Evolutionary conservation across 345 rosid species (phyloP), one percentile per base, ranked within the genome.

Genomic region (Durio zibethinus): DNA sequence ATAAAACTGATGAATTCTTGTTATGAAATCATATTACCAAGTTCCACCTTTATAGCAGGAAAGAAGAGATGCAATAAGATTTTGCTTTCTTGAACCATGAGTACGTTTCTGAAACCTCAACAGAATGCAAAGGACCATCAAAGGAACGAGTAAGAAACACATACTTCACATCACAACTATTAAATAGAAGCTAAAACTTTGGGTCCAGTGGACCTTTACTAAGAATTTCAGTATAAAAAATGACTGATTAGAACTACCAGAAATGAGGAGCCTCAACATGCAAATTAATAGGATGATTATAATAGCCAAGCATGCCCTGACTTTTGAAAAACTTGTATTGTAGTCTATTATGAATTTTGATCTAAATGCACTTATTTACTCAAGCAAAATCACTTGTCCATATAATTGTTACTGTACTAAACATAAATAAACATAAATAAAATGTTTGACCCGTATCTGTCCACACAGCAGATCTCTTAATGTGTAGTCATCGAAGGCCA

Each of bases 401-500:
- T 47, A 8, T 48, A 68, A 31, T 48, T 29, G 56, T 12, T 68
- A 45, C 6, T 18, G 23, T 48, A 29, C 9, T 47, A 10, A 18
- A 45, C 10, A 27, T 10, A 69, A 20, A 31, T 47, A 10, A 18
- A 45, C 10, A 27, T 10, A 69, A 20, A 31, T 63, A 73, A 25
- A 71, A 85, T 89, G 86, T 93, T 71, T 86, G 97, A 85, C 95
- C 89, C 90, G 90, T 92, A 88, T 89, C 91, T 89, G 92, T 90
- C 97, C 91, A 89, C 94, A 91, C 86, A 82, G 86, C 70, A 78
- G 56, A 76, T 78, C 93, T 92, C 76, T 31, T 69, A 81, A 77
- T 80, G 85, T 88, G 90, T 83, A 81, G 94, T 91, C 97, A 90
- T 88, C 95, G 79, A 75, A 93, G 90, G 91, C 93, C 93, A 89